These are phyloP conservation scores for Leucosporidium scottii DNA, from an alignment of 768 basidiomycete genomes.

Conservation along the genomic window DNA sequence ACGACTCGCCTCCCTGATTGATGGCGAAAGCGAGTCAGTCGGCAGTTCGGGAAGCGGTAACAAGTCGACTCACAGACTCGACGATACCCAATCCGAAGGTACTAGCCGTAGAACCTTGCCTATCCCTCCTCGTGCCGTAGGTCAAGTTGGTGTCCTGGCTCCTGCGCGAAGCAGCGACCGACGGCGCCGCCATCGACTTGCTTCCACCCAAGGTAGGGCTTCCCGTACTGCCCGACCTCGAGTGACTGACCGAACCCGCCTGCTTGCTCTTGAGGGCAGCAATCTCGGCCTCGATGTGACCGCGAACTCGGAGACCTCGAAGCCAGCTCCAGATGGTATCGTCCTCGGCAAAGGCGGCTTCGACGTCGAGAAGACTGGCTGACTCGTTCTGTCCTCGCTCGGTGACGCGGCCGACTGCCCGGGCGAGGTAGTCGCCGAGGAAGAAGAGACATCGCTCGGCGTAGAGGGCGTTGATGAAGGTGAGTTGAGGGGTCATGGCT, in stretches of 20 bases:
- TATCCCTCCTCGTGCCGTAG: conserved; percentile 42
- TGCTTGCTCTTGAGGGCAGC: not conserved
- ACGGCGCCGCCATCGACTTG: no score
- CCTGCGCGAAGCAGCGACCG: not conserved
- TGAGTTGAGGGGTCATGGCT: conserved; percentile 12
- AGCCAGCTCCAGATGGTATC: conserved; percentile 76
- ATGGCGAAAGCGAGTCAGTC: conserved; percentile 10
- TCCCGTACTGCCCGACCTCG: no score
- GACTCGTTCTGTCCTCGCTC: conserved; percentile 69
- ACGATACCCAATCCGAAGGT: conserved; percentile 28
- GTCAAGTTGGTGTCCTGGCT: not conserved
- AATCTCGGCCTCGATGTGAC: conserved; percentile 13
- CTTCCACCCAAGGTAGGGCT: no score
- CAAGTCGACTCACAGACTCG: conserved; percentile 9
- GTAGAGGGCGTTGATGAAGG: conserved; percentile 12
- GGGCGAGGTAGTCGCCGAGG: conserved; percentile 68
- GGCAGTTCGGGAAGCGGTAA: conserved; percentile 47
- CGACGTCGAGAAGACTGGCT: conserved; percentile 74
- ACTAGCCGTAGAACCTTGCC: conserved; percentile 58
- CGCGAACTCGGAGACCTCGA: conserved; percentile 55
- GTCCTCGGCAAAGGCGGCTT: conserved; percentile 83
- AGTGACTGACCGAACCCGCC: no score
- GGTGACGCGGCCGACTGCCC: conserved; percentile 63
- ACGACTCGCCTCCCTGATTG: conserved; percentile 53
- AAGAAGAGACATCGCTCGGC: conserved; percentile 41